Base-by-base conservation (phyloP, 257 asterid species). In the Salvia rosmarinus region DNA sequence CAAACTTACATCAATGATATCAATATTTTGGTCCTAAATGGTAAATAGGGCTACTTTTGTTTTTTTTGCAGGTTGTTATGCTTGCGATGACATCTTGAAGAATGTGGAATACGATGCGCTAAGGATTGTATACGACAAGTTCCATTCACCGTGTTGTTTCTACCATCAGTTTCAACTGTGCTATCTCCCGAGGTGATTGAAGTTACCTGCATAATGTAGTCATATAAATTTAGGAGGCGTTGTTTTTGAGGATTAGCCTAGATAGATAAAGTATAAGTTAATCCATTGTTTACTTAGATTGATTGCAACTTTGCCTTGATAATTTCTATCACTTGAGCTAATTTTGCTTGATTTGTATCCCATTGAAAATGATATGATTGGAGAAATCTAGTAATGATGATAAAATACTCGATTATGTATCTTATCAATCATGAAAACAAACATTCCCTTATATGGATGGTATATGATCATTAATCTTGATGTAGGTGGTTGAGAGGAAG, bases 31-130 rank as follows among this genome's bases (percentile, higher is more conserved):
- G 44, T 39, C 12, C 44, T 9, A 39, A 39, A 8, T 8, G 8
- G 44, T 12, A 39, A 39, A 9, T 39, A 3, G 44, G 8, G 12
- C 1, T 51, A 19, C 5, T 19, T 9, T 13, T 37, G 57, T 16
- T 46, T n/a, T n/a, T n/a, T n/a, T 46, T 47, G 77, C 85, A 95
- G 99, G 97, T 95, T 79, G 87, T 98, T 72, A 92, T 91, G 87
- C 61, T 95, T 75, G 99, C 98, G 98, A 95, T 84, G 98, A 95
- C 76, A 90, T 95, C 82, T 79, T 95, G 70, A 91, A 95, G 86
- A 89, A 91, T 63, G 94, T 95, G 0, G 97, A 95, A 58, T 95
- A 61, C 73, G 99, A 95, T 46, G 98, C 97, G 14, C 40, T 95
- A 60, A 87, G 98, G 84, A 70, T 91, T 65, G 96, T 88, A 57